These are phyloP conservation scores for Leishmania guyanensis DNA, from an alignment of 208 protist species.

Conservation along the genomic window DNA sequence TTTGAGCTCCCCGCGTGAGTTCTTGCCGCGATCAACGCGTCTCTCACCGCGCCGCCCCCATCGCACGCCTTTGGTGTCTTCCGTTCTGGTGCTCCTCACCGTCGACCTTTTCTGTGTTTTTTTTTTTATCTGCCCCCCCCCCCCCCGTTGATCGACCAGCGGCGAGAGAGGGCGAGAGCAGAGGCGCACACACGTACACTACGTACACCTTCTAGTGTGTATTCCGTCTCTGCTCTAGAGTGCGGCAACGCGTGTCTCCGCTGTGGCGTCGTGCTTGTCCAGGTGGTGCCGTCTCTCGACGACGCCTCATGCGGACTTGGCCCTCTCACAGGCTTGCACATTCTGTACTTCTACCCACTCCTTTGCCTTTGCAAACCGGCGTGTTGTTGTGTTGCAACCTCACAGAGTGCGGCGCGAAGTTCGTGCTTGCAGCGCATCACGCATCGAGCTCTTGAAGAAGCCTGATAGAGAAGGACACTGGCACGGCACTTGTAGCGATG, in stretches of 20 bases:
- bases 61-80: not conserved
- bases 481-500: not conserved
- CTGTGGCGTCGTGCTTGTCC: not conserved
- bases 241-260: not conserved
- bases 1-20: not conserved
- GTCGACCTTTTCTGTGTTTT: not conserved
- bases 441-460: not conserved
- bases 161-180: too few species aligned
- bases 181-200: not conserved
- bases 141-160: not conserved
- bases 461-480: not conserved
- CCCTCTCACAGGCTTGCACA: not conserved
- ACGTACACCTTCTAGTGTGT: not conserved
- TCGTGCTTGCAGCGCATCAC: not conserved
- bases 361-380: not conserved
- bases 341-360: not conserved
- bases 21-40: not conserved
- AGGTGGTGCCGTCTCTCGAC: not conserved
- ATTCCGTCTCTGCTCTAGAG: not conserved
- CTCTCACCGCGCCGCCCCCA: too few species aligned
- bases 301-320: not conserved
- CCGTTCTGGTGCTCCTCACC: not conserved
- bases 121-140: not conserved
- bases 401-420: not conserved
- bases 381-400: not conserved